These are phyloP conservation scores for Russula lepida DNA, from an alignment of 768 basidiomycete species.

Conservation along the genomic window DNA sequence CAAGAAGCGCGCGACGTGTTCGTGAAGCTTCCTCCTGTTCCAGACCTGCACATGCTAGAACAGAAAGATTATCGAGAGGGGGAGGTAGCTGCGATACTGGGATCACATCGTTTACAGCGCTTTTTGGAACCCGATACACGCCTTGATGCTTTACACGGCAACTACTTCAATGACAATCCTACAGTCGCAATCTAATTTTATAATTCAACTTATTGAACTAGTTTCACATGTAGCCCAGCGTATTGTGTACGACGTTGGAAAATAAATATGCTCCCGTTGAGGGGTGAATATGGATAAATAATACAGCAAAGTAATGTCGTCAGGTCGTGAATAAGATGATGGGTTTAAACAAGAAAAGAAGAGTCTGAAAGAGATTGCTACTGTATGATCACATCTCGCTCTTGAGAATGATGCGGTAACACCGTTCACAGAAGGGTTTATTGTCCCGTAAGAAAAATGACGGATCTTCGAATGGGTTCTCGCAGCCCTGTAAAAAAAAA, in stretches of 20 bases:
- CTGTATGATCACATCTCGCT: slow-evolving; percentile 51
- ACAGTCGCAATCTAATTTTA: not conserved
- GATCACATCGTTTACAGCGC: slow-evolving; percentile 42
- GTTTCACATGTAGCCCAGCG: not conserved
- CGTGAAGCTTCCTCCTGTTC: slow-evolving; percentile 53
- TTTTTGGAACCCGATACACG: slow-evolving; percentile 35
- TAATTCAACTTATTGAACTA: not conserved
- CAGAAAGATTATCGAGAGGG: slow-evolving; percentile 34
- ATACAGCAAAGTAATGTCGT: slow-evolving; percentile 1
- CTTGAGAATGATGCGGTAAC: slow-evolving; percentile 75
- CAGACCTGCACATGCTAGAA: slow-evolving; percentile 33
- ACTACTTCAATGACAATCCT: slow-evolving; percentile 63
- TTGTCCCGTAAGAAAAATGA: slow-evolving; percentile 83
- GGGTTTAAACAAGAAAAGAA: not conserved
- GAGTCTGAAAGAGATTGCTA: not conserved
- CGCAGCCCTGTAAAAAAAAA: slow-evolving; percentile 48
- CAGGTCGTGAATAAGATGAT: slow-evolving; percentile 10
- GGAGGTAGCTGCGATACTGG: slow-evolving; percentile 39
- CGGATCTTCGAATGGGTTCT: slow-evolving; percentile 75
- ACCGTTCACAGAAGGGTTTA: slow-evolving; percentile 77
- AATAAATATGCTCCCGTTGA: not conserved
- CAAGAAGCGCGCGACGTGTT: slow-evolving; percentile 56
- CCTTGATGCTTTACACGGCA: slow-evolving; percentile 44
- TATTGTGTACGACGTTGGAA: not conserved
- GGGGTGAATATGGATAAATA: not conserved